A percentile compares a stretch with the other conserved stretches of the same genome.
Evolutionary conservation across 1,139 yeast species (phyloP).

Genomic region (Kodamaea sp.): DNA sequence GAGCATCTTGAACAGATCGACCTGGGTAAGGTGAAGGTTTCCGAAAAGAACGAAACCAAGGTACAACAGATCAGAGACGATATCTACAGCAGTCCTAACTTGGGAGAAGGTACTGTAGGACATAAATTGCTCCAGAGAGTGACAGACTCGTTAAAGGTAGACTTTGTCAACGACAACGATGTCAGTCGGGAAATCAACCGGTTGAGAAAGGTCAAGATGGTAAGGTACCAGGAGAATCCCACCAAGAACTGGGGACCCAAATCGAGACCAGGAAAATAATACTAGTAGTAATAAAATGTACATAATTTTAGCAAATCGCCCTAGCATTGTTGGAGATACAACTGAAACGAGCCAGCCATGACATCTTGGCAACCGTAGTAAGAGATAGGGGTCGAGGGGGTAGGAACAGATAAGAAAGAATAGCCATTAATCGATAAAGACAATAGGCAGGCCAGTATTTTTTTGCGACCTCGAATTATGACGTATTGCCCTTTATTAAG

Average conservation of each 20-base stretch:
- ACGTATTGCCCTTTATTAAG: too few relatives aligned
- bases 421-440: too few relatives aligned
- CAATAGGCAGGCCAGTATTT: too few relatives aligned
- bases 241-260: constrained; percentile 96
- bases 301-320: too few relatives aligned
- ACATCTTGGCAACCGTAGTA: too few relatives aligned
- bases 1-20: constrained; percentile 19
- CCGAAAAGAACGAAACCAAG: constrained; percentile 23
- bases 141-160: constrained; percentile 43
- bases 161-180: constrained; percentile 49
- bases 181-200: constrained; percentile 56
- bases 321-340: too few relatives aligned
- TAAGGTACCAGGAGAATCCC: constrained; percentile 89
- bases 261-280: constrained; percentile 53
- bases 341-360: too few relatives aligned
- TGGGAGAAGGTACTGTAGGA: constrained; percentile 56
- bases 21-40: constrained; percentile 31
- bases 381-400: too few relatives aligned
- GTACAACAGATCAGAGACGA: constrained; percentile 28
- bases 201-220: constrained; percentile 74
- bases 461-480: too few relatives aligned
- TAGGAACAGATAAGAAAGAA: too few relatives aligned
- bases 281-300: too few relatives aligned
- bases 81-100: constrained; percentile 34
- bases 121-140: constrained; percentile 52